These are phyloP conservation scores for Centrapalus pauciflorus DNA, from an alignment of 129 eudicot genomes.

Conservation along the genomic window DNA sequence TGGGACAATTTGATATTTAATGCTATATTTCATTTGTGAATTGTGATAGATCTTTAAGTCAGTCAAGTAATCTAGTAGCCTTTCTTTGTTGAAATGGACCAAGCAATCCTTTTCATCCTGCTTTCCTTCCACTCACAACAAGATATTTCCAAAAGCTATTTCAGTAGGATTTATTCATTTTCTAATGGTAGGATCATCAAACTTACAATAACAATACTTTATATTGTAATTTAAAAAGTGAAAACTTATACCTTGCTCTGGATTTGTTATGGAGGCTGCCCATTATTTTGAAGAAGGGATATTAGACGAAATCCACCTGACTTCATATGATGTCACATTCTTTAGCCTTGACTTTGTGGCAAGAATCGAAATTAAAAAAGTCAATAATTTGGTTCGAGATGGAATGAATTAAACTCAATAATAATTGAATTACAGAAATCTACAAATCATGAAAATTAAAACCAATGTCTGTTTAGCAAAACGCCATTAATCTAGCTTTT, in stretches of 20 bases:
- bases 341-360: constrained; percentile 7
- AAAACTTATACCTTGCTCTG: background rate
- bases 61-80: no score
- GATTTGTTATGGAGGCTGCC: background rate
- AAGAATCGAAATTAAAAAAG: no score
- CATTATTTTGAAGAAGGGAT: background rate
- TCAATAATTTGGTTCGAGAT: background rate
- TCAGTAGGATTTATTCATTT: background rate
- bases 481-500: background rate
- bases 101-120: background rate
- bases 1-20: no score
- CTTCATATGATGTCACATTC: constrained; percentile 8
- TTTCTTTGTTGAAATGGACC: background rate
- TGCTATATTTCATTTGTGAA: background rate
- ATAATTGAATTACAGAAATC: background rate
- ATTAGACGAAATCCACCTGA: background rate
- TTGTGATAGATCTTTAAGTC: background rate
- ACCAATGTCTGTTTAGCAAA: background rate
- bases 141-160: background rate
- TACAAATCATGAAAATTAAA: background rate
- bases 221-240: background rate
- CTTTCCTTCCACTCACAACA: background rate
- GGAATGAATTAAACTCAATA: background rate
- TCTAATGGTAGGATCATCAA: background rate
- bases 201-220: background rate